These are phyloP conservation scores for Rhytidhysteron rufulum DNA, from an alignment of 2,329 filamentous ascomycete genomes.

Conservation along the genomic window DNA sequence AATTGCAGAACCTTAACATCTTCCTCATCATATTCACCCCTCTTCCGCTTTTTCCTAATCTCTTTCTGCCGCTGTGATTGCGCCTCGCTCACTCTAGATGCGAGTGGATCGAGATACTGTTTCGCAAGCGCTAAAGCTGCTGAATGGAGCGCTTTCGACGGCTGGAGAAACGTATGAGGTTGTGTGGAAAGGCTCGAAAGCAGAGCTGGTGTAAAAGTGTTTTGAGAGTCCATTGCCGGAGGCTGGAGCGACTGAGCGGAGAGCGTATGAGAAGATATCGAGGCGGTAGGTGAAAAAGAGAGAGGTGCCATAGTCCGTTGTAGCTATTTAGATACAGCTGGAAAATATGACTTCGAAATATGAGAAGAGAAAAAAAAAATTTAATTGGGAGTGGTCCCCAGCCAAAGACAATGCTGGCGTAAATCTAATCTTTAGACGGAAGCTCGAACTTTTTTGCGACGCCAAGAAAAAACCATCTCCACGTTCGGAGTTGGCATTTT, in stretches of 20 bases:
- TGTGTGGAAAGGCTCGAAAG: conserved; percentile 58
- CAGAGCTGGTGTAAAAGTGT: conserved; percentile 39
- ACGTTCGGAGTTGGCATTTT: too few species aligned
- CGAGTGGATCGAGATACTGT: conserved; percentile 72
- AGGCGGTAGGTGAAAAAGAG: conserved; percentile 31
- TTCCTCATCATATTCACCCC: conserved; percentile 49
- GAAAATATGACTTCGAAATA: too few species aligned
- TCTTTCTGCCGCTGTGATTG: conserved; percentile 67
- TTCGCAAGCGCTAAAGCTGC: conserved; percentile 75
- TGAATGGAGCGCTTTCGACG: conserved; percentile 61
- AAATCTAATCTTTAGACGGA: too few species aligned
- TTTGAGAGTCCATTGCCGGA: conserved; percentile 29
- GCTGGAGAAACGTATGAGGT: conserved; percentile 74
- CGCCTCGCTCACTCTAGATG: conserved; percentile 66
- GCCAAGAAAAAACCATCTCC: too few species aligned
- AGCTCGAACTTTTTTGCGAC: too few species aligned
- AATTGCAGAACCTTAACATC: conserved; percentile 62
- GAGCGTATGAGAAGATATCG: conserved; percentile 38
- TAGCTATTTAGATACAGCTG: too few species aligned
- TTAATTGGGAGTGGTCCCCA: too few species aligned
- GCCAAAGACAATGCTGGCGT: too few species aligned
- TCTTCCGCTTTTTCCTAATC: conserved; percentile 72
- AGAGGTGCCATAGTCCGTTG: conserved; percentile 6
- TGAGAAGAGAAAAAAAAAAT: too few species aligned
- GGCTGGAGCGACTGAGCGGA: conserved; percentile 33